Base-by-base conservation (phyloP, 2,329 filamentous ascomycete species). In the Capronia epimyces region DNA sequence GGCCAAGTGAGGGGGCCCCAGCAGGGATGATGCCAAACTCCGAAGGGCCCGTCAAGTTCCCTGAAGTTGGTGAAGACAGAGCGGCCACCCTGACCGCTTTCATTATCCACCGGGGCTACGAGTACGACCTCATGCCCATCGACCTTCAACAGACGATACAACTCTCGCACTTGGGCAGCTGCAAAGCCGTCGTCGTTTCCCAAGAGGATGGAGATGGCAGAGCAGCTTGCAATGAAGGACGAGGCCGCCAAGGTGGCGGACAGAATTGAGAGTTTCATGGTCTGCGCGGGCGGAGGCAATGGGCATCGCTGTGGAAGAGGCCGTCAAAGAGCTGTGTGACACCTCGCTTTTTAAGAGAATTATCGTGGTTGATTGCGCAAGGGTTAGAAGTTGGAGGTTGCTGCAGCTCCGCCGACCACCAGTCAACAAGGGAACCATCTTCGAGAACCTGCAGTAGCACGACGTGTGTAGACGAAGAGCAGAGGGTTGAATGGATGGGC, bases 1-100 rank as follows among this genome's bases (percentile, higher is more conserved):
- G 68, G 40, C 79, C 78, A 20, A 78, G 58, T 0, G 73, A 72
- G 2, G 74, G 74, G 1, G 71, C 66, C 3, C 75, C 75, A 2
- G 69, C 65, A 31, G 72, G 71, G 29, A 78, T 61, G 31, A 76
- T 65, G 55, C 68, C 64, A 64, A 69, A 78, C 50, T 78, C 69
- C 0, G 69, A 67, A 36, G 71, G 62, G 1, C 60, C 48, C 3
- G 67, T 68, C 34, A 78, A 66, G 25, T 69, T 72, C n/a, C 66
- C 62, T 9, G 65, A 62, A 24, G 65, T 69, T 69, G 1, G 73
- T 70, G 64, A 75, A 77, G 49, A 69, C 67, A 2, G 66, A 61
- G 16, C 68, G 70, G 29, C 72, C 71, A 42, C 72, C 75, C 53
- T 71, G 69, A 24, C 71, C 74, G 20, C 70, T 73, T 58, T 76